Percentiles rank a stretch among this genome's conserved stretches.
These are phyloP conservation scores for Cyclotella baltica DNA, from an alignment of 108 stramenopile species.

Conservation along the genomic window DNA sequence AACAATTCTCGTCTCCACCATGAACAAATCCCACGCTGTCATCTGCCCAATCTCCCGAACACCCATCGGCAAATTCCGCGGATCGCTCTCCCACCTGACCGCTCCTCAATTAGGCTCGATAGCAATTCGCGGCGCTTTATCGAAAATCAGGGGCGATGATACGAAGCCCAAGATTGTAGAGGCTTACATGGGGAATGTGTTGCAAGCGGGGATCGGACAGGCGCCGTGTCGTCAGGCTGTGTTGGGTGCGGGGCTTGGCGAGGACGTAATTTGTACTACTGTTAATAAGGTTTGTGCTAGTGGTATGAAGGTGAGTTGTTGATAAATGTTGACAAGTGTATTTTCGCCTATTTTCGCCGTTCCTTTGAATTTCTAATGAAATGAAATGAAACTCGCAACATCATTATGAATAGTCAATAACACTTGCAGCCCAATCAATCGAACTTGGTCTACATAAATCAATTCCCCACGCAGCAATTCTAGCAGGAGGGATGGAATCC, in stretches of 20 bases:
- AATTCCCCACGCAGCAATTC: slow-evolving; percentile 56
- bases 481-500: slow-evolving; percentile 97
- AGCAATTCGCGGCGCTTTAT: slow-evolving; percentile 78
- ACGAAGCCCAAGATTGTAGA: slow-evolving; percentile 73
- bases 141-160: slow-evolving; percentile 60
- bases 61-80: slow-evolving; percentile 92
- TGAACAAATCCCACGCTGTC: slow-evolving; percentile 63
- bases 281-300: slow-evolving; percentile 98
- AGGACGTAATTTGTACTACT: slow-evolving; percentile 72
- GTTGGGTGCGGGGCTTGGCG: slow-evolving; percentile 61
- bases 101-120: slow-evolving; percentile 88
- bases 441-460: slow-evolving; percentile 32
- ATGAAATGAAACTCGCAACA: too few species aligned
- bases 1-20: too few species aligned
- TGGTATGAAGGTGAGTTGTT: slow-evolving; percentile 83
- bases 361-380: too few species aligned
- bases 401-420: slow-evolving; percentile 54
- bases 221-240: slow-evolving; percentile 94
- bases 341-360: too few species aligned
- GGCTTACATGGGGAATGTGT: slow-evolving; percentile 95
- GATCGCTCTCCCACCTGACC: slow-evolving; percentile 77
- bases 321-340: too few species aligned
- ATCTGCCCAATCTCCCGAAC: slow-evolving; percentile 93
- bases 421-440: slow-evolving; percentile 82
- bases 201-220: slow-evolving; percentile 95